Evolutionary conservation across 495 filamentous ascomycete genomes (phyloP), one percentile per base, ranked within the genome.

Genomic region (Annulohypoxylon nitens): DNA sequence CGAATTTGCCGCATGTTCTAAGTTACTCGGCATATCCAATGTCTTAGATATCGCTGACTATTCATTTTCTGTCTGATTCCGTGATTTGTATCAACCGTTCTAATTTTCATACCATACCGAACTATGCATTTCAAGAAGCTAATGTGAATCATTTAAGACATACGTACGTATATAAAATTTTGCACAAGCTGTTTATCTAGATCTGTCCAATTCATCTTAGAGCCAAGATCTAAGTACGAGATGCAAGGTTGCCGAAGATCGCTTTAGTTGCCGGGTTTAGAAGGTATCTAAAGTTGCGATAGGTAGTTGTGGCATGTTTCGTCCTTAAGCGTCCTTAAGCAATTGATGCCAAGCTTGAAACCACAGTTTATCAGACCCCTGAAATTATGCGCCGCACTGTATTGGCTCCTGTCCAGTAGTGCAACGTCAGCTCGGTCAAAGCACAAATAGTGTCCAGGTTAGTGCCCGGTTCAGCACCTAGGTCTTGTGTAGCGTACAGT

Each of bases 311-410:
- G 34, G 47, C 53, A 58, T 18, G 48, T 36, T 66, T 47, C 51
- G 63, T 43, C 18, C 37, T 39, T 45, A 60, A 3, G 36, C n/a
- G 59, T 51, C 48, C 60, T 45, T 45, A 16, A 45, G 41, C 41
- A 45, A 45, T 45, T n/a, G 11, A 18, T 50, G 59, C 59, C 59
- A 62, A 63, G 60, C 30, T 36, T 63, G 36, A 43, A 64, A 64
- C 53, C 20, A 70, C 54, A 36, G 53, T 70, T 20, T 26, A 33
- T n/a, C 9, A 8, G 43, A 47, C 1, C 43, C 43, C 43, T 47
- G 43, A 16, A 47, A 23, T 14, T 23, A 61, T 41, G 67, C 39
- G 45, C 57, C 43, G 41, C 67, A 74, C 67, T 62, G 71, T 74
- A 16, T 18, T 16, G 3, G 39, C 16, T 30, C 1, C 30, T 30